Evolutionary conservation across 257 asterid genomes (phyloP), one percentile per base, ranked within the genome.

Genomic region (Jacaranda mimosifolia): DNA sequence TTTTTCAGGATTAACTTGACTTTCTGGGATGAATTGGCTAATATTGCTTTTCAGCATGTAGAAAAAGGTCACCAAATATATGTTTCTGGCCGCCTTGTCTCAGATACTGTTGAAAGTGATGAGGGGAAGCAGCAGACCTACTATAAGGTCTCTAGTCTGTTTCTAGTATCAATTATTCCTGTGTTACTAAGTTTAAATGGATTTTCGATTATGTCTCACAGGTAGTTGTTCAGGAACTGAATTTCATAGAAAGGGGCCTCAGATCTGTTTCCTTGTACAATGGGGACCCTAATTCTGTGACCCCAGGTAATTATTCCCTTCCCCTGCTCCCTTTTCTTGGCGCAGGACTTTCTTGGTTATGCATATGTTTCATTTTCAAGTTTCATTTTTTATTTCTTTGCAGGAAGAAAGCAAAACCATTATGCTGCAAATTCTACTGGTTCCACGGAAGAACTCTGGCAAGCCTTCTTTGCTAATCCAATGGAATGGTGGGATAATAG

Each of bases 401-500:
- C 84, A 90, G 99, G 91, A 66, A 90, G 77, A 77, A 91, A 79
- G 82, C 94, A 86, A 81, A 84, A 64, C 63, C 68, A 74, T 63
- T 48, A 64, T 48, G 65, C 90, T n/a, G 60, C 89, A 64, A 92
- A 85, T 81, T 83, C 87, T 63, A 85, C 94, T 62, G 96, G 91
- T 73, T 76, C 97, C n/a, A 75, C 74, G 0, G 99, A 92, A 83
- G 93, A 91, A 87, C 90, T 95, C 68, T 95, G 99, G 98, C 99
- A 95, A 81, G 99, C 99, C 56, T 95, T 87, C 87, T 95, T 95
- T 86, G 98, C 91, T 68, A 91, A 89, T 86, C 98, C 99, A 21
- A 21, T 68, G 65, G 99, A 95, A 79, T 95, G 99, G 99, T 95
- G 99, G 99, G 99, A 95, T 84, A 93, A 95, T 82, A 86, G 98